These are phyloP conservation scores for Lepiota subincarnata DNA, from an alignment of 768 basidiomycete species.

Conservation along the genomic window DNA sequence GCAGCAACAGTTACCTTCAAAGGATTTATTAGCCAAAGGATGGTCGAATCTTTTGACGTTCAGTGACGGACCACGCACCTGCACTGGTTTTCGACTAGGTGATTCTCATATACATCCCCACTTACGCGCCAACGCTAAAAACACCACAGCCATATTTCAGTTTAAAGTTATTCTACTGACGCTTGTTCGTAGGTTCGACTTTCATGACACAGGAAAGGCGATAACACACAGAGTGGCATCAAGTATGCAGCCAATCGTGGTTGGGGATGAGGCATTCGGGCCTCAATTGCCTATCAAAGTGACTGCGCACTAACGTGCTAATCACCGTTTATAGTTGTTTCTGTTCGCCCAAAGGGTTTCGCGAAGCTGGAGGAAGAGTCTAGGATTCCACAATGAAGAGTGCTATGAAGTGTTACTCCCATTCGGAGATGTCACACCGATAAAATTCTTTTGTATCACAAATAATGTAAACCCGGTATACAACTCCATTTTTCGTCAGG, in stretches of 20 bases:
- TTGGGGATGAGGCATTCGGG: slow-evolving; percentile 20
- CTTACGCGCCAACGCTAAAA: slow-evolving; percentile 14
- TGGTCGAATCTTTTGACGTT: slow-evolving; percentile 36
- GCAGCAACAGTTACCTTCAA: slow-evolving; percentile 26
- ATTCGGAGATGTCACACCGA: too few species aligned
- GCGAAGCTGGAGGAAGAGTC: too few species aligned
- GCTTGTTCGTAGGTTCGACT: slow-evolving; percentile 31
- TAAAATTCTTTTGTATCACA: too few species aligned
- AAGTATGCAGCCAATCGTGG: slow-evolving; percentile 31
- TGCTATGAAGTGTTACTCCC: too few species aligned
- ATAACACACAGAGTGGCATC: slow-evolving; percentile 28
- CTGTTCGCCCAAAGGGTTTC: too few species aligned
- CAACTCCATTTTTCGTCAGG: too few species aligned
- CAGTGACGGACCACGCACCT: slow-evolving; percentile 38
- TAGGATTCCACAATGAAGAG: too few species aligned
- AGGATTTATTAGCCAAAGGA: slow-evolving; percentile 27
- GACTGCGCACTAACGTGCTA: too few species aligned
- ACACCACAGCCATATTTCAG: background rate
- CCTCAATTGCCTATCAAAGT: background rate
- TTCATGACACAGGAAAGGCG: slow-evolving; percentile 29
- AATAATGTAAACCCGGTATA: too few species aligned
- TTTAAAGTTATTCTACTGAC: slow-evolving; percentile 35
- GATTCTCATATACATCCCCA: slow-evolving; percentile 2
- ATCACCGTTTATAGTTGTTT: too few species aligned
- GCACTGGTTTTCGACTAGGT: slow-evolving; percentile 37